Conservation (phyloP, 2,329 filamentous ascomycete species). For the Penicillium expansum region DNA sequence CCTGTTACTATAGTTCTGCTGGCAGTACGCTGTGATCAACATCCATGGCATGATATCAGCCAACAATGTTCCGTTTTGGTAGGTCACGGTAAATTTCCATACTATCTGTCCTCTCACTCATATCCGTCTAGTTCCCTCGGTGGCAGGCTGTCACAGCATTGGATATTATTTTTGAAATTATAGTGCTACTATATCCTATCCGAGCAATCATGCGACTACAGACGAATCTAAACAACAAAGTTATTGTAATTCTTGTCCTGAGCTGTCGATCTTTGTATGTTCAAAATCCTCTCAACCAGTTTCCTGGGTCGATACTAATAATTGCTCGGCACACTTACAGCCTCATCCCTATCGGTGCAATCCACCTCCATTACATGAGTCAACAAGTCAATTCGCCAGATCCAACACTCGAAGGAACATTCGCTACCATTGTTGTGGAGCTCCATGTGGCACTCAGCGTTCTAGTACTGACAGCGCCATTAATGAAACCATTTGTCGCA, state of each 20-base stretch:
- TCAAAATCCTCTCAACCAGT: too few relatives aligned
- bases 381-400: slow-evolving; percentile 33
- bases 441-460: slow-evolving; percentile 44
- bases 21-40: slow-evolving; percentile 35
- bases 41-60: slow-evolving; percentile 37
- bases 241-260: slow-evolving; percentile 42
- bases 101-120: not conserved
- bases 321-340: slow-evolving; percentile 20
- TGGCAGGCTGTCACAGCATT: slow-evolving; percentile 42
- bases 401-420: slow-evolving; percentile 38
- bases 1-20: slow-evolving; percentile 39
- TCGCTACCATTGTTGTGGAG: slow-evolving; percentile 40
- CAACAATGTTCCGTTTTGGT: slow-evolving; percentile 34
- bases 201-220: slow-evolving; percentile 42
- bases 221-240: slow-evolving; percentile 39
- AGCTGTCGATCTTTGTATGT: slow-evolving; percentile 43
- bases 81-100: slow-evolving; percentile 4
- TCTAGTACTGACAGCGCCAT: slow-evolving; percentile 44
- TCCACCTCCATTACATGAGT: slow-evolving; percentile 41
- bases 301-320: not conserved
- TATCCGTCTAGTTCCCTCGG: slow-evolving; percentile 30
- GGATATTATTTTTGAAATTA: slow-evolving; percentile 42
- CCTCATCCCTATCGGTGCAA: slow-evolving; percentile 39
- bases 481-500: slow-evolving; percentile 46
- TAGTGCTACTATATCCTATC: slow-evolving; percentile 38